Base-by-base conservation (phyloP, 2,329 filamentous ascomycete genomes). In the Botrytis medusae region DNA sequence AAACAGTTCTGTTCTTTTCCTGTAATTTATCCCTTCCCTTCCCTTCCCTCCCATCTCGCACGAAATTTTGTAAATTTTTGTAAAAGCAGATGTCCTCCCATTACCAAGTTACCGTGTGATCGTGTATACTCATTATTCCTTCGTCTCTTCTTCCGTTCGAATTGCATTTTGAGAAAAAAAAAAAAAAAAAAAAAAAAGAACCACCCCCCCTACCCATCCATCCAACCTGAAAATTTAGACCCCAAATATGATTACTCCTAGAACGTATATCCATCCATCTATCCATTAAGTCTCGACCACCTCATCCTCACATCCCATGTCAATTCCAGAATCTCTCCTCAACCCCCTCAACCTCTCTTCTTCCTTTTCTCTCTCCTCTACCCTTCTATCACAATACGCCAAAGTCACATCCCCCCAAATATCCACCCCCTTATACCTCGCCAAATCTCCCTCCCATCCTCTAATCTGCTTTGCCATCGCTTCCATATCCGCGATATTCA, bases 371-470 rank as follows among this genome's bases (percentile, higher is more conserved):
- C 25, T 29, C 48, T 20, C 61, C 51, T 20, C 40, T 10, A 59
- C 51, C 44, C 12, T n/a, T 46, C 71, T 71, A 54, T 75, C 76
- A 71, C 77, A 77, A 73, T 73, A 78, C 46, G 54, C 63, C 72
- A 74, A 57, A 42, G 76, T 69, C 9, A 71, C 64, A 34, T 71
- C 42, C 0, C 78, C 84, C 84, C 84, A 86, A 48, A 83, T 78
- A 40, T 81, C 79, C 54, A 81, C 80, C 7, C 84, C 84, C 72
- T 86, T 86, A 73, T 86, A 86, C 61, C 80, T 78, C 25, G 81
- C 81, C 73, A 85, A 82, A 60, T 83, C 82, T 6, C 83, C 81
- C 10, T 84, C 83, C 84, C 84, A 85, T 37, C 82, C 84, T 57
- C 79, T 78, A 69, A 85, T 82, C 72, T 85, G 84, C n/a, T 79